Evolutionary conservation across 2,329 filamentous ascomycete genomes (phyloP), one percentile per base, ranked within the genome.

Genomic region (Colletotrichum truncatum): DNA sequence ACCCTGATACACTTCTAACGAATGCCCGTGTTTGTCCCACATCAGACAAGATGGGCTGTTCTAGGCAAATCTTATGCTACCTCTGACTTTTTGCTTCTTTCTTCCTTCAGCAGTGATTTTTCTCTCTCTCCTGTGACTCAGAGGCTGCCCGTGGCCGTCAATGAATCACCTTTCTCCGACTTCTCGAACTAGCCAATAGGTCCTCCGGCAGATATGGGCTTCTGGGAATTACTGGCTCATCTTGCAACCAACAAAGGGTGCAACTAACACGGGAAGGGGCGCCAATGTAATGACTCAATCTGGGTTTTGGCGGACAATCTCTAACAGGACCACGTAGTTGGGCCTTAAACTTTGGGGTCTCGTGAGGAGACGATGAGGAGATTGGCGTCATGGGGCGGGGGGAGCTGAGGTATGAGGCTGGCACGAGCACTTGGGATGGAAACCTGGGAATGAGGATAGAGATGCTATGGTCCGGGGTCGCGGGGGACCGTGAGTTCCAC

Each of bases 311-410:
- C 52, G 38, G 52, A 45, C 10, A 43, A 55, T 55, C 52, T 55
- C 38, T 55, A n/a, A 34, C 41, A 32, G 25, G 16, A 53, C 6
- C 30, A 38, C 21, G 28, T 38, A 7, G 53, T 57, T 46, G 53
- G 54, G 54, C 54, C 48, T 57, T 48, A 57, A 32, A 48, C 54
- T 57, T 57, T 57, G 54, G 54, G 21, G 52, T 57, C 39, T 57
- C 54, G 30, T 57, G 54, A 57, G 54, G 28, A 28, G 54, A 36
- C 9, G 39, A 28, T 56, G 53, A 46, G 53, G 39, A 25, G 53
- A 34, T n/a, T 38, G 10, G 18, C 39, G 54, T 57, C 41, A 38
- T 57, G 54, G 54, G 54, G 48, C 30, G 54, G 21, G n/a, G 18
- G 38, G 28, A 57, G 54, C 30, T 48, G 54, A 48, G 54, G 23